Percentiles rank a stretch among this genome's conserved stretches.
These are phyloP conservation scores for Bjerkandera adusta DNA, from an alignment of 1,284 basidiomycete species.

Conservation along the genomic window DNA sequence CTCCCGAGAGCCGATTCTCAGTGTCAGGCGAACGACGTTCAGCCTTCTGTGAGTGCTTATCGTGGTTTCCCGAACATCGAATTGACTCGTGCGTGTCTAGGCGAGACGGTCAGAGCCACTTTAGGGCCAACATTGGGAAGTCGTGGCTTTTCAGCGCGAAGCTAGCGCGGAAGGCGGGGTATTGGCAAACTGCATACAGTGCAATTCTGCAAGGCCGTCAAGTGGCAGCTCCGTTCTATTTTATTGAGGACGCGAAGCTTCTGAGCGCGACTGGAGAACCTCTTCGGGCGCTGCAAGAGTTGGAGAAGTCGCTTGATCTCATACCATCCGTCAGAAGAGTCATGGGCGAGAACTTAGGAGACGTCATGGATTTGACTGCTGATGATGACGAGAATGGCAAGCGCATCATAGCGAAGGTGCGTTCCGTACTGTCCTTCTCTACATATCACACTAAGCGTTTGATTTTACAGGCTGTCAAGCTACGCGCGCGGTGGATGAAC, in stretches of 20 bases:
- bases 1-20: slow-evolving; percentile 88
- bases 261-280: slow-evolving; percentile 80
- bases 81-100: slow-evolving; percentile 13
- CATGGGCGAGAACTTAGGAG: slow-evolving; percentile 32
- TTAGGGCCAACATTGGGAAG: slow-evolving; percentile 68
- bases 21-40: slow-evolving; percentile 87
- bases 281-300: slow-evolving; percentile 84
- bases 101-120: slow-evolving; percentile 14
- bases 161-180: slow-evolving; percentile 92
- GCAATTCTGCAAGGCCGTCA: slow-evolving; percentile 91
- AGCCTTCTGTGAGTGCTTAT: slow-evolving; percentile 55
- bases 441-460: slow-evolving; percentile 4
- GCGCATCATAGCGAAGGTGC: slow-evolving; percentile 70
- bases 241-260: slow-evolving; percentile 92
- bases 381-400: slow-evolving; percentile 43
- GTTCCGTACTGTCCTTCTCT: too few species aligned
- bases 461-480: slow-evolving; percentile 68
- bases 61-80: slow-evolving; percentile 6
- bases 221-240: slow-evolving; percentile 74
- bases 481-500: slow-evolving; percentile 93
- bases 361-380: slow-evolving; percentile 55
- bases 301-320: slow-evolving; percentile 85
- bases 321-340: slow-evolving; percentile 51
- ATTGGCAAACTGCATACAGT: slow-evolving; percentile 97
- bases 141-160: slow-evolving; percentile 95